Evolutionary conservation across 306 rosid species (phyloP).

Genomic region (Comarum palustre): DNA sequence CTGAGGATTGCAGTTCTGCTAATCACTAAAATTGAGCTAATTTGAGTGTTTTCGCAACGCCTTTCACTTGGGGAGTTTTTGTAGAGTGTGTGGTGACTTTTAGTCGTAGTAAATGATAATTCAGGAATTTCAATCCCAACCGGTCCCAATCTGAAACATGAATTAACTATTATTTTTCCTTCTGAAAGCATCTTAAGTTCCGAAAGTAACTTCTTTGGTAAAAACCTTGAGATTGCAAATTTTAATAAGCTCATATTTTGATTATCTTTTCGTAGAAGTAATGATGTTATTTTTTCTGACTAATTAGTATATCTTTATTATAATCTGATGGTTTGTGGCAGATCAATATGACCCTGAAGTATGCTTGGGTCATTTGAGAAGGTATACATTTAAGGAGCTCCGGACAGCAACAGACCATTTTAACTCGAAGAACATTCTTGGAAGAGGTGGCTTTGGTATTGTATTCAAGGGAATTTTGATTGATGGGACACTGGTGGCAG

Average conservation of each 20-base stretch:
- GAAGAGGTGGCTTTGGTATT: constrained; percentile 98
- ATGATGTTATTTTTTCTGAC: neutral
- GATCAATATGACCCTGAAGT: constrained; percentile 98
- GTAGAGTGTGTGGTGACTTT: neutral
- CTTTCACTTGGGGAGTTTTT: neutral
- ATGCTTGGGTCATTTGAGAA: constrained; percentile 82
- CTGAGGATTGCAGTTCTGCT: neutral
- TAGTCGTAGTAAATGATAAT: neutral
- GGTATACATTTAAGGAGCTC: constrained; percentile 91
- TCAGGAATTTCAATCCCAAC: neutral
- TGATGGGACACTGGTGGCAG: constrained; percentile 85
- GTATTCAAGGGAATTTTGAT: constrained; percentile 83
- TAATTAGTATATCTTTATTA: constrained; percentile 11
- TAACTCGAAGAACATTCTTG: constrained; percentile 84
- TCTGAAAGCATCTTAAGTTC: neutral
- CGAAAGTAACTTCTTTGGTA: neutral
- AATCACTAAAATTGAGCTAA: neutral
- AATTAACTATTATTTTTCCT: neutral
- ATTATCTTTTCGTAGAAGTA: neutral
- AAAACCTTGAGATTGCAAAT: neutral
- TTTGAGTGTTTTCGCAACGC: neutral
- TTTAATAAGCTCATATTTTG: neutral
- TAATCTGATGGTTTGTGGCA: constrained; percentile 32
- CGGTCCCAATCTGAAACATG: neutral
- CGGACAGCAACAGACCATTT: constrained; percentile 94